Evolutionary conservation across 192 early-diverging fungal species (phyloP).

Genomic region (Entomortierella parvispora): DNA sequence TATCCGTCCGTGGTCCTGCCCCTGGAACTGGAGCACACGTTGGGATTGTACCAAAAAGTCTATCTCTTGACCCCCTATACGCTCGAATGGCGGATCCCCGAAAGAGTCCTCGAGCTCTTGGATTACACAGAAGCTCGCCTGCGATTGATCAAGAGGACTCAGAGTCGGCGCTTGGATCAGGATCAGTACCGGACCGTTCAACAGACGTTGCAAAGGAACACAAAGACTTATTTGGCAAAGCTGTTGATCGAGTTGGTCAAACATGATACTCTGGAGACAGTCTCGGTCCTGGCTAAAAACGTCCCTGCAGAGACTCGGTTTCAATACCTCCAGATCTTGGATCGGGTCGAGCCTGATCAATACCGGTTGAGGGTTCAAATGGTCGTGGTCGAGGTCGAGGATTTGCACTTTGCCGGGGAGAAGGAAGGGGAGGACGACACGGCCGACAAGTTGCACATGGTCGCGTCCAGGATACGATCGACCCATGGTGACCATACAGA

Average conservation of each 20-base stretch:
- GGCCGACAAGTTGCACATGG: background rate
- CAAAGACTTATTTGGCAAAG: conserved; percentile 22
- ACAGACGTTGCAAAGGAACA: background rate
- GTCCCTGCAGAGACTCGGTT: conserved; percentile 46
- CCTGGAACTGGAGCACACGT: conserved; percentile 35
- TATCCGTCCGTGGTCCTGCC: conserved; percentile 32
- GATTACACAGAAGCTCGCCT: conserved; percentile 24
- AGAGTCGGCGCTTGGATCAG: background rate
- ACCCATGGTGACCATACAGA: conserved; percentile 18
- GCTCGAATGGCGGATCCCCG: conserved; percentile 42
- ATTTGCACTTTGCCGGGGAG: too few relatives aligned
- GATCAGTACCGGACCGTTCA: background rate
- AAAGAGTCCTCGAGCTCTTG: conserved; percentile 20
- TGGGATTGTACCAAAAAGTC: conserved; percentile 52
- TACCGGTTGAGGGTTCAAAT: conserved; percentile 42
- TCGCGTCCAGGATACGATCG: background rate
- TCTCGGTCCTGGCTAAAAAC: conserved; percentile 24
- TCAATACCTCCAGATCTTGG: conserved; percentile 35
- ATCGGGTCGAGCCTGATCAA: conserved; percentile 22
- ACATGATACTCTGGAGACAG: conserved; percentile 20
- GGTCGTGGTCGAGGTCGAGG: conserved; percentile 33
- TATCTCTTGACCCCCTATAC: conserved; percentile 43
- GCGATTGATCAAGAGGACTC: background rate
- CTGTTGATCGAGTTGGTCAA: conserved; percentile 32
- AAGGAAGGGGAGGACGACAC: background rate